Conservation (phyloP, 208 protist genomes). For the Leishmania amazonensis region DNA sequence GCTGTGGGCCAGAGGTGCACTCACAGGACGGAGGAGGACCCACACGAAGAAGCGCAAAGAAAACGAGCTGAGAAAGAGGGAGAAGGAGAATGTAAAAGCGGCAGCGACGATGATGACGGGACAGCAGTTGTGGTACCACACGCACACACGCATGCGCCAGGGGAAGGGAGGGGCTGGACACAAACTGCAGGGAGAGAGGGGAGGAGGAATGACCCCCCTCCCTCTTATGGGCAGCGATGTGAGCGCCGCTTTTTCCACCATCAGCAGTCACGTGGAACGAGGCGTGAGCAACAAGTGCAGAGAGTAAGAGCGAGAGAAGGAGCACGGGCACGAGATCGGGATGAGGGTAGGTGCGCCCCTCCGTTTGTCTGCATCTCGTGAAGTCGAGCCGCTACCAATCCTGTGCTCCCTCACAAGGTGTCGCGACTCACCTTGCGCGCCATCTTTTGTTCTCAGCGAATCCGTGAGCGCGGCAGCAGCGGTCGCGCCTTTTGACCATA, state of each 20-base stretch:
- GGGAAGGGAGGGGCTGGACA: neutral
- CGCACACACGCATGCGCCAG: neutral
- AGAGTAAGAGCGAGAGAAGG: neutral
- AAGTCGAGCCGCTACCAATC: neutral
- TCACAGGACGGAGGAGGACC: neutral
- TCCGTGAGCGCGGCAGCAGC: neutral
- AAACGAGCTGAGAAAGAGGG: neutral
- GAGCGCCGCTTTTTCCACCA: neutral
- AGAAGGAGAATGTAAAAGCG: neutral
- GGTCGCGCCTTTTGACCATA: neutral
- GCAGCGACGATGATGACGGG: no score
- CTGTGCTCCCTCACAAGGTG: neutral
- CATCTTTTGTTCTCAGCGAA: neutral
- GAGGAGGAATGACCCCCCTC: neutral
- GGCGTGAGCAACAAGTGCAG: neutral
- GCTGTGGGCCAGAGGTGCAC: neutral
- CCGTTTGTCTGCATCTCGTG: neutral
- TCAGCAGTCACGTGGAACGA: neutral
- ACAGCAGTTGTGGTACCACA: no score
- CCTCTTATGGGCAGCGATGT: neutral
- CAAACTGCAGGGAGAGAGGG: neutral
- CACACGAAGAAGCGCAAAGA: neutral
- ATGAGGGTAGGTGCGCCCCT: neutral
- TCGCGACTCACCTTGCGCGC: neutral
- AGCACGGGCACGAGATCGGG: neutral